phyloP scores from a whole-genome alignment of 2,329 filamentous ascomycete species.

The Nigrospora sphaerica region DNA sequence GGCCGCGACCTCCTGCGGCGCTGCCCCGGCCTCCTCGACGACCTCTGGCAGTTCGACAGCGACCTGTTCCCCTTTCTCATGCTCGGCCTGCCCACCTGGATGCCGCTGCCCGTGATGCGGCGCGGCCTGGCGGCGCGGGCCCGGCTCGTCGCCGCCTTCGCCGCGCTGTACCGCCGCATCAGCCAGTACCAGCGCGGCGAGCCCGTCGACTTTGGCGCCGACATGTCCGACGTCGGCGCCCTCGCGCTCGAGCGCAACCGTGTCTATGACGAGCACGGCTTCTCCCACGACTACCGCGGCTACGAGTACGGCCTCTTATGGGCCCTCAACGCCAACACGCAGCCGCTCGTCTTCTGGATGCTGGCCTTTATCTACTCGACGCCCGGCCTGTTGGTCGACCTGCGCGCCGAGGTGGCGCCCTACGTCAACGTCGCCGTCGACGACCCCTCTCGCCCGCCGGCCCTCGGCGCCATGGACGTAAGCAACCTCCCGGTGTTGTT shows the following conservation, averaged over 20 bases:
- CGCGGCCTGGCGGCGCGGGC: slow-evolving; percentile 5
- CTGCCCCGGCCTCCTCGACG: slow-evolving; percentile 4
- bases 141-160: slow-evolving; percentile 3
- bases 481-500: no score
- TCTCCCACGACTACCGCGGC: slow-evolving; percentile 1
- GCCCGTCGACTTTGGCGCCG: slow-evolving; percentile 8
- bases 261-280: slow-evolving; percentile 4
- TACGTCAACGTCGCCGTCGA: slow-evolving; percentile 2
- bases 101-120: slow-evolving; percentile 6
- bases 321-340: slow-evolving; percentile 6
- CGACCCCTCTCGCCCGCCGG: background rate
- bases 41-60: slow-evolving; percentile 11
- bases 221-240: slow-evolving; percentile 10
- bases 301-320: slow-evolving; percentile 7
- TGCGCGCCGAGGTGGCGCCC: slow-evolving; percentile 7
- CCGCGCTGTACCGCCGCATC: slow-evolving; percentile 8
- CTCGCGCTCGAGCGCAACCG: slow-evolving; percentile 4
- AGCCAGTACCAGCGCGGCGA: slow-evolving; percentile 7
- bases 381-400: slow-evolving; percentile 2
- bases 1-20: slow-evolving; percentile 8
- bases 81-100: slow-evolving; percentile 8
- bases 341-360: slow-evolving; percentile 7
- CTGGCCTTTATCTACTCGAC: slow-evolving; percentile 8
- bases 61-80: slow-evolving; percentile 8
- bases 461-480: slow-evolving; percentile 3